Base-by-base conservation (phyloP, 768 basidiomycete species). In the Phallus indusiatus region DNA sequence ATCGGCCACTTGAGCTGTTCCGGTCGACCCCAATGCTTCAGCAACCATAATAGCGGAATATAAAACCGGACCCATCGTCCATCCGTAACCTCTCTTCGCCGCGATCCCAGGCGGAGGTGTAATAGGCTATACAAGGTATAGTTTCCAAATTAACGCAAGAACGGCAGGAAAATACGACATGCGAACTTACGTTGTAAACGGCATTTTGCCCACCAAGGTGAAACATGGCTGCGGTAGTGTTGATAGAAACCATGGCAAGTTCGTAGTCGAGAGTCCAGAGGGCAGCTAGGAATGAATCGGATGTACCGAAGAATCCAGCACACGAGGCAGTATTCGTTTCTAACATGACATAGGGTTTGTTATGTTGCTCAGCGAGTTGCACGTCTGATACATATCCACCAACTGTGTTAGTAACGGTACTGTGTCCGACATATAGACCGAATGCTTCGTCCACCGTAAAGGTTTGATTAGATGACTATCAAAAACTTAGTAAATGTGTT, bases 21-120 rank as follows among this genome's bases (percentile, higher is more conserved):
- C 83, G 46, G 80, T 78, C 49, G 76, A 73, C n/a, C 87, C 88
- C 34, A 91, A 75, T 3, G 78, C 76, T 68, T 92, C 90, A 0
- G 88, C 80, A 46, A 86, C 74, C 62, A 84, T 76, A 22, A 94
- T 71, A 1, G 84, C 77, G 1, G 89, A 77, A 70, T 91, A 92
- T 72, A 86, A 90, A 49, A 85, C 71, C 0, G 85, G 78, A 2
- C 86, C 86, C 42, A 86, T 76, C 1, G 86, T 86, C 88, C 88
- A 91, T 69, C 85, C 73, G 60, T 78, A 78, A 69, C 75, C 81
- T 0, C 73, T 62, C 0, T 81, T 78, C 62, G 82, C 75, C 63
- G 84, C 85, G n/a, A 70, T 74, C 28, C 66, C 66, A 7, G 78
- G 78, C 1, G 79, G 79, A 0, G 80, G 78, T 62, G 74, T 71